phyloP scores from a whole-genome alignment of 495 filamentous ascomycete genomes.

The Podospora sp. region DNA sequence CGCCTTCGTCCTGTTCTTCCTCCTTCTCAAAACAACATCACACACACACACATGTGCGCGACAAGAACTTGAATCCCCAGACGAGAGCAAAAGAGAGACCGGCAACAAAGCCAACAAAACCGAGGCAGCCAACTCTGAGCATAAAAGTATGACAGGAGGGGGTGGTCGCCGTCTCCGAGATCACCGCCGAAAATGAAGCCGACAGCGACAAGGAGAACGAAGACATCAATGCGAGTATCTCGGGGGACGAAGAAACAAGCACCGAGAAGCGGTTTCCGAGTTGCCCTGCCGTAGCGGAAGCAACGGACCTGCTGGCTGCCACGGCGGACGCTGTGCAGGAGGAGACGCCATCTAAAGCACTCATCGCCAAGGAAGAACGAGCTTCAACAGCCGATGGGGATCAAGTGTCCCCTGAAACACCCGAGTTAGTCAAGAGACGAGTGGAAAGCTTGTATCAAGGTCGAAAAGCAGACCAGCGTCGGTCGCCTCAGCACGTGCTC shows the following conservation, averaged over 20 bases:
- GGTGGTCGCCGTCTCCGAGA: too few species aligned
- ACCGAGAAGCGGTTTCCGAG: constrained; percentile 5
- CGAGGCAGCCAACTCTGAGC: constrained; percentile 8
- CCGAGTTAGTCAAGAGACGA: constrained; percentile 5
- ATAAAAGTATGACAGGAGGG: too few species aligned
- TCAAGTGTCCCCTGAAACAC: constrained; percentile 7
- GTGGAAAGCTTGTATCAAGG: constrained; percentile 11
- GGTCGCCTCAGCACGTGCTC: constrained; percentile 12
- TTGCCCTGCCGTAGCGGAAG: too few species aligned
- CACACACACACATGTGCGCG: too few species aligned
- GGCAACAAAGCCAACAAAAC: constrained; percentile 7
- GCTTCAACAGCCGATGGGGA: constrained; percentile 14
- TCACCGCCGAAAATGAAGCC: too few species aligned
- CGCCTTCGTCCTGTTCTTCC: too few species aligned
- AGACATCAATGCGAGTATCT: constrained; percentile 10
- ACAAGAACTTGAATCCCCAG: too few species aligned
- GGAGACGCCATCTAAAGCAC: too few species aligned
- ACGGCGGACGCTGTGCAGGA: too few species aligned
- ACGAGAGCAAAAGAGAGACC: not conserved
- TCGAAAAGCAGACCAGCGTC: constrained; percentile 14
- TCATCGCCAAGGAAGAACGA: too few species aligned
- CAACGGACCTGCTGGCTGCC: constrained; percentile 12
- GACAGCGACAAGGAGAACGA: constrained; percentile 10
- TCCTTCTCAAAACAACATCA: too few species aligned
- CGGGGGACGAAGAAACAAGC: constrained; percentile 8